These are phyloP conservation scores for Ormosia semicastrata DNA, from an alignment of 306 rosid genomes.

Conservation along the genomic window DNA sequence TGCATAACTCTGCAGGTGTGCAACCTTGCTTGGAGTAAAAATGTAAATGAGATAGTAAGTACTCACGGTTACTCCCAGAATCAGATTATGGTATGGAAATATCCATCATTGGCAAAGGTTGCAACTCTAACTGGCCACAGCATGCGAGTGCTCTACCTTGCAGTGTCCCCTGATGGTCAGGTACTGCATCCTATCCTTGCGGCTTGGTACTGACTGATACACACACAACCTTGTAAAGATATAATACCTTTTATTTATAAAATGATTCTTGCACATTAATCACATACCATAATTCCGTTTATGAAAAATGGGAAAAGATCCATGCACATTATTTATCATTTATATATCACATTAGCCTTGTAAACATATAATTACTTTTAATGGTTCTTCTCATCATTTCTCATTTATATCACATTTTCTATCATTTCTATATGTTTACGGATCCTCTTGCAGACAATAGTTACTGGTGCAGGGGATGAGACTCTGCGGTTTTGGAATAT, in stretches of 20 bases:
- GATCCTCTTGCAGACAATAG: slow-evolving; percentile 52
- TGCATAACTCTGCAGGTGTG: slow-evolving; percentile 64
- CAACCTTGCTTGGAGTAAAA: slow-evolving; percentile 97
- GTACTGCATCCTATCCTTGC: slow-evolving; percentile 28
- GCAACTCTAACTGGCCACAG: slow-evolving; percentile 76
- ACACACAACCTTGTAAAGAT: not conserved
- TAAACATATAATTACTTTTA: too few relatives aligned
- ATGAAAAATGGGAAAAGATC: not conserved
- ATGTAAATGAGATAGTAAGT: slow-evolving; percentile 91
- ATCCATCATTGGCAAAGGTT: slow-evolving; percentile 91
- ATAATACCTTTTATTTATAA: not conserved
- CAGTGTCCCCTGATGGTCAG: slow-evolving; percentile 78
- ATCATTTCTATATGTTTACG: not conserved
- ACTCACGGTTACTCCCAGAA: slow-evolving; percentile 78
- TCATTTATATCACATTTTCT: too few relatives aligned
- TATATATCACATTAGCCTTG: too few relatives aligned
- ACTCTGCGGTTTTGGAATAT: slow-evolving; percentile 71
- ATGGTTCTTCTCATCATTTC: too few relatives aligned
- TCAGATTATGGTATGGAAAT: slow-evolving; percentile 94
- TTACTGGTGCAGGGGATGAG: slow-evolving; percentile 75
- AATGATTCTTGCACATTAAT: not conserved
- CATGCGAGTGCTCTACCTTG: slow-evolving; percentile 74
- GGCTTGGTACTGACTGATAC: not conserved
- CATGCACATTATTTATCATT: too few relatives aligned
- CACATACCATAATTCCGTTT: not conserved